Evolutionary conservation across 2,329 filamentous ascomycete genomes (phyloP), one percentile per base, ranked within the genome.

Genomic region (Anisogramma anomala): DNA sequence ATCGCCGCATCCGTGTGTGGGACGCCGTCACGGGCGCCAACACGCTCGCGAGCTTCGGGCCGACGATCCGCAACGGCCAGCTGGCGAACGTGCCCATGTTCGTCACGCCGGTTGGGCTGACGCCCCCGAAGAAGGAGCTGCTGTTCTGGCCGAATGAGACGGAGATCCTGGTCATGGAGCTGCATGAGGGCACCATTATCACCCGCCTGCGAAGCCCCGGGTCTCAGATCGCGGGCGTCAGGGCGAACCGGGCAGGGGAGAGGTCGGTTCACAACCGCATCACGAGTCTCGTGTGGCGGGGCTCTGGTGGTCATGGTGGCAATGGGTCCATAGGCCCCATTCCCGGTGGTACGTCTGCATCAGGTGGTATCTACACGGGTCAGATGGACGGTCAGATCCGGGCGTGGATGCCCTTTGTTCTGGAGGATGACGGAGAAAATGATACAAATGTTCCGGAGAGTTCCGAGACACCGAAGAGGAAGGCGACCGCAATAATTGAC

Each of bases 1-100:
- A 96, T 57, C 72, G 84, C 36, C 76, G 82, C 7, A 80, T 96
- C 48, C 75, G 88, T 4, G 84, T 95, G 1, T 96, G 89, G 89
- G 74, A 94, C 55, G 76, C 83, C 2, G 69, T 69, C 0, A 84
- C 77, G 0, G 86, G 87, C 2, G 82, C 82, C 14, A 95, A 96
- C 58, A 93, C 84, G 0, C 74, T 95, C 5, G 84, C 83, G 0
- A 88, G 82, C 57, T 96, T 95, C 55, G 87, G 87, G 0, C 84
- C 88, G 1, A 71, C 79, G 20, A 71, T 95, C 30, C 81, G 79
- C 52, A 95, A 95, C 57, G 70, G 65, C 49, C 78, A 72, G 50
- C 65, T 80, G 4, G 73, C 72, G 15, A 78, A 71, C 45, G 65
- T 74, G 15, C 69, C 67, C 33, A 75, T 86, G 43, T 62, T 86